Conservation (phyloP, 164 flowering plant genomes). For the grape (Vitis vinifera) region DNA sequence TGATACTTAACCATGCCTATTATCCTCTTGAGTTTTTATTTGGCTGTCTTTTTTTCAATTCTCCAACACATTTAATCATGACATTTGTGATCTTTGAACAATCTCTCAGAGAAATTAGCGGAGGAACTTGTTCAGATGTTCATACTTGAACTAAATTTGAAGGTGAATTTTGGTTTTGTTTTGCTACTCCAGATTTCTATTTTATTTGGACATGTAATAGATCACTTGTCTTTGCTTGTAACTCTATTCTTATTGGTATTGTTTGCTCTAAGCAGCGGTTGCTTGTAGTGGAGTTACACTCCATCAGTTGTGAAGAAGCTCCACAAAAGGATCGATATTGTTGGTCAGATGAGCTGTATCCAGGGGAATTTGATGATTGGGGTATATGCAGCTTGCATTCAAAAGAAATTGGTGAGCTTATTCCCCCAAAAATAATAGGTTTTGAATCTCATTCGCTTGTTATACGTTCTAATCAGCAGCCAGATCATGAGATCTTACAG, state of each 20-base stretch:
- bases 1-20: no score
- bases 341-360: conserved; percentile 76
- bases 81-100: conserved; percentile 10
- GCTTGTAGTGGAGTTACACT: conserved; percentile 58
- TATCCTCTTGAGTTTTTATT: no score
- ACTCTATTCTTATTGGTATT: not conserved
- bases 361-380: conserved; percentile 69
- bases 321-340: conserved; percentile 18
- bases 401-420: conserved; percentile 35
- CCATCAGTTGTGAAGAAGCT: conserved; percentile 36
- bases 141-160: conserved; percentile 55
- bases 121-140: conserved; percentile 76
- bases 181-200: not conserved
- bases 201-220: not conserved
- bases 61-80: not conserved
- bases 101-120: conserved; percentile 57
- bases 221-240: not conserved
- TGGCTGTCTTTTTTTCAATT: no score
- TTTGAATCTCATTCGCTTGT: conserved; percentile 15
- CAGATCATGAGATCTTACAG: conserved; percentile 53
- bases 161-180: conserved; percentile 34
- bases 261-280: conserved; percentile 44
- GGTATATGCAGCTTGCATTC: conserved; percentile 37
- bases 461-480: conserved; percentile 24
- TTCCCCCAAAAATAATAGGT: conserved; percentile 39